phyloP scores from a whole-genome alignment of 208 protist species.

The Leishmania arabica region DNA sequence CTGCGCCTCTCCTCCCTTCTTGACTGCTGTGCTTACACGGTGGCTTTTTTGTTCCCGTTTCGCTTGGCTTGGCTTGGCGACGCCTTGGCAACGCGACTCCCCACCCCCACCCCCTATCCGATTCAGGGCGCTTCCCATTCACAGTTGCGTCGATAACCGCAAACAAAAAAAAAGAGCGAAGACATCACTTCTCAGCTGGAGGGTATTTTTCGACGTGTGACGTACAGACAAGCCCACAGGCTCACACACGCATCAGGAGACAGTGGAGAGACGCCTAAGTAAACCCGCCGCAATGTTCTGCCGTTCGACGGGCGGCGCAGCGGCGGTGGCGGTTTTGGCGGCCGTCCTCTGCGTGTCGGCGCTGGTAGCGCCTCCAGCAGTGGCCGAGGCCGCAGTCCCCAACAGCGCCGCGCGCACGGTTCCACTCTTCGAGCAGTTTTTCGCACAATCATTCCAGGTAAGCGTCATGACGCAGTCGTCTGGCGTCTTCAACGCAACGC shows the following conservation, averaged over 20 bases:
- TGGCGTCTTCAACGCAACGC: constrained; percentile 76
- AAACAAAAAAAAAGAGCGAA: not conserved
- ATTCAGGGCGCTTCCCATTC: too few species aligned
- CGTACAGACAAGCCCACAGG: not conserved
- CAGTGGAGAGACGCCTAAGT: not conserved
- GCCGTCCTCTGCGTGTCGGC: not conserved
- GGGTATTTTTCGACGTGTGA: not conserved
- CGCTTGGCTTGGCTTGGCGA: not conserved
- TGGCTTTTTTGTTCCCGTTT: not conserved
- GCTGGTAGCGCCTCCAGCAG: not conserved
- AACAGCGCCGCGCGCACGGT: constrained; percentile 8
- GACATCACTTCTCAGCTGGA: not conserved
- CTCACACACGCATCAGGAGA: not conserved
- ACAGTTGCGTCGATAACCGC: not conserved
- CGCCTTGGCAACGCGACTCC: not conserved
- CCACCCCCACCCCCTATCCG: too few species aligned
- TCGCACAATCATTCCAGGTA: constrained; percentile 66
- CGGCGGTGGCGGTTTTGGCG: not conserved
- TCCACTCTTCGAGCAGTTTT: constrained; percentile 51
- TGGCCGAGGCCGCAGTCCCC: not conserved
- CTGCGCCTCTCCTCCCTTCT: not conserved
- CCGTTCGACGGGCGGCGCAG: not conserved
- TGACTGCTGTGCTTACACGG: not conserved
- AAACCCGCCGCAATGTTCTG: not conserved
- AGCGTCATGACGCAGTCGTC: constrained; percentile 69